Percentiles rank a stretch among this genome's conserved stretches.
Evolutionary conservation across 352 stramenopile species (phyloP).

Genomic region (Globisporangium barbulae): DNA sequence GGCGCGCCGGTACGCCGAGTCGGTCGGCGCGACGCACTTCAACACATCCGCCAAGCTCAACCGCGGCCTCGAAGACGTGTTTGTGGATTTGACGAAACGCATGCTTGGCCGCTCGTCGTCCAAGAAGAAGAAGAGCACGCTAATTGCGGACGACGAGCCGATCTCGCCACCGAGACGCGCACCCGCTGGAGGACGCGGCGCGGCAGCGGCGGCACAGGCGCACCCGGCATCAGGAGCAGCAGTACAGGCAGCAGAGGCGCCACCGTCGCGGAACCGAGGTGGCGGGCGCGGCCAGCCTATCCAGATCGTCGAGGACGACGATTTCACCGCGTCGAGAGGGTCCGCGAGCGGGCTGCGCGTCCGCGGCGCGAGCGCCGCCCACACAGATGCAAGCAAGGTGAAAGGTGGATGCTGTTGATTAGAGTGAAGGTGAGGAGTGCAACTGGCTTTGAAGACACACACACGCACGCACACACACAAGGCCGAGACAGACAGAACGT

Average conservation of each 20-base stretch:
- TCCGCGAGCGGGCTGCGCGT: conserved; percentile 43
- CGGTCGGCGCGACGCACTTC: conserved; percentile 87
- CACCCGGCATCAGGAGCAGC: neutral
- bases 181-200: neutral
- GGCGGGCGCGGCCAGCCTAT: conserved; percentile 51
- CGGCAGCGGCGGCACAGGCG: conserved; percentile 21
- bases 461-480: neutral
- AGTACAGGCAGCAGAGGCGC: conserved; percentile 4
- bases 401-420: conserved; percentile 57
- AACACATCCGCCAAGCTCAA: conserved; percentile 92
- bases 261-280: conserved; percentile 32
- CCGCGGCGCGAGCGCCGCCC: conserved; percentile 31
- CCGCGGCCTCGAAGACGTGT: conserved; percentile 88
- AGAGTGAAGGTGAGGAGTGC: conserved; percentile 6
- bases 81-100: conserved; percentile 85
- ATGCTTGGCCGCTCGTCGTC: conserved; percentile 62
- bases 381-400: conserved; percentile 47
- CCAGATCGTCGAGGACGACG: conserved; percentile 64
- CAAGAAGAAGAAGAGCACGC: conserved; percentile 78
- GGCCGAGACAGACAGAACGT: neutral
- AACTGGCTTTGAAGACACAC: conserved; percentile 1
- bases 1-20: conserved; percentile 80
- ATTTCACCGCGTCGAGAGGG: conserved; percentile 20
- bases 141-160: conserved; percentile 77
- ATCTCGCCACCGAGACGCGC: conserved; percentile 23